Base-by-base conservation (phyloP, 2,329 filamentous ascomycete species). In the Exserohilum turcica region DNA sequence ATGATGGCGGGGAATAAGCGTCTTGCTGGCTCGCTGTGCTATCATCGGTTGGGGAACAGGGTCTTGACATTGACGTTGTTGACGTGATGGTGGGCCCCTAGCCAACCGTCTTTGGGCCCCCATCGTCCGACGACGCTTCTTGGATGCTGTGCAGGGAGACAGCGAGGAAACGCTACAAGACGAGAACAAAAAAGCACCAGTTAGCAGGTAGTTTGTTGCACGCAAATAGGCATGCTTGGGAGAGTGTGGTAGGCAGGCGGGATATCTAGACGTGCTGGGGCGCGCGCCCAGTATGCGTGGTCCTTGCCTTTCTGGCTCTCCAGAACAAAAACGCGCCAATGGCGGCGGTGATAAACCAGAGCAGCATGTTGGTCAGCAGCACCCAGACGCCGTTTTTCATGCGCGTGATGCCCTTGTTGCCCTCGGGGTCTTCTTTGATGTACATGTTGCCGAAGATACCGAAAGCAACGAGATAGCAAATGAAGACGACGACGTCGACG, bases 371-470 rank as follows among this genome's bases (percentile, higher is more conserved):
- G 40, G 83, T 78, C 44, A 96, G 74, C 72, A 93, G 89, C 39
- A 96, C 81, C 89, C 90, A 96, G 13, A 94, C 90, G 5, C 91
- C 90, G 68, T 87, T 86, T 78, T 92, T 91, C 91, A 96, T 96
- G 51, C 90, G 83, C 61, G 80, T 77, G 52, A 93, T 82, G 43
- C 82, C 86, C 35, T 66, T 64, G 68, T 90, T 82, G 12, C 86
- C 86, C 70, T 88, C 79, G 0, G 86, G 73, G 53, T 91, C 73
- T 65, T 86, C 86, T 48, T 84, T 75, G 69, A 96, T 89, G 79
- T 88, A 96, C 80, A 93, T 85, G 64, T 82, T 86, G 48, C 87
- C 92, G 71, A 96, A 96, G 55, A 94, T 78, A 15, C 91, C 92
- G 72, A 96, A 96, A 5, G 94, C 80, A 2, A 86, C 84, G 54